A percentile compares a stretch with the other conserved stretches of the same genome.
Evolutionary conservation across 192 early-diverging fungal species (phyloP).

Genomic region (Entomortierella parvispora): DNA sequence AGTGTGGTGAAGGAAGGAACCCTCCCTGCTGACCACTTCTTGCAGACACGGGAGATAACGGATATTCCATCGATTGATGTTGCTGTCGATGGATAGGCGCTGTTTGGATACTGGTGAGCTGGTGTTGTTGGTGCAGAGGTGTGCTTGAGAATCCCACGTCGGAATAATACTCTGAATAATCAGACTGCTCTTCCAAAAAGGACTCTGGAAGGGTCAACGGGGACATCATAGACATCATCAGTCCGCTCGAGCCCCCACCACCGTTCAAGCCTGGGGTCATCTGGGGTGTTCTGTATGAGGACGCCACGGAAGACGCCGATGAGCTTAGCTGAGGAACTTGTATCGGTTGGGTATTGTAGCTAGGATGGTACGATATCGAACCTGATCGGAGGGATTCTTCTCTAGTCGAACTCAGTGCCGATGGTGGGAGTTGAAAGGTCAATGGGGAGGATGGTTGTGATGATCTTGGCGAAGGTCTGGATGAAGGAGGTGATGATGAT

Average conservation of each 20-base stretch:
- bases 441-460: slow-evolving; percentile 40
- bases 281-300: slow-evolving; percentile 36
- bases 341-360: slow-evolving; percentile 5
- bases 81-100: slow-evolving; percentile 1
- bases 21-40: background rate
- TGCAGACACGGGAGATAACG: background rate
- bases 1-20: slow-evolving; percentile 31
- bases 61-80: background rate
- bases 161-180: slow-evolving; percentile 48
- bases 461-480: slow-evolving; percentile 25
- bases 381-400: slow-evolving; percentile 35
- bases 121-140: slow-evolving; percentile 6
- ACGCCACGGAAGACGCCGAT: background rate
- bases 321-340: slow-evolving; percentile 13
- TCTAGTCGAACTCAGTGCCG: slow-evolving; percentile 21
- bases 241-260: slow-evolving; percentile 1
- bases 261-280: slow-evolving; percentile 36
- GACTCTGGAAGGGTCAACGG: slow-evolving; percentile 32
- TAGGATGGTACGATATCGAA: slow-evolving; percentile 23
- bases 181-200: slow-evolving; percentile 39
- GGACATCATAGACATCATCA: slow-evolving; percentile 16
- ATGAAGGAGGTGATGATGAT: slow-evolving; percentile 25
- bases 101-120: background rate
- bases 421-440: slow-evolving; percentile 45
- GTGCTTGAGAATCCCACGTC: slow-evolving; percentile 25